Evolutionary conservation across 306 rosid genomes (phyloP).

Genomic region (Oxytropis ochrocephala): DNA sequence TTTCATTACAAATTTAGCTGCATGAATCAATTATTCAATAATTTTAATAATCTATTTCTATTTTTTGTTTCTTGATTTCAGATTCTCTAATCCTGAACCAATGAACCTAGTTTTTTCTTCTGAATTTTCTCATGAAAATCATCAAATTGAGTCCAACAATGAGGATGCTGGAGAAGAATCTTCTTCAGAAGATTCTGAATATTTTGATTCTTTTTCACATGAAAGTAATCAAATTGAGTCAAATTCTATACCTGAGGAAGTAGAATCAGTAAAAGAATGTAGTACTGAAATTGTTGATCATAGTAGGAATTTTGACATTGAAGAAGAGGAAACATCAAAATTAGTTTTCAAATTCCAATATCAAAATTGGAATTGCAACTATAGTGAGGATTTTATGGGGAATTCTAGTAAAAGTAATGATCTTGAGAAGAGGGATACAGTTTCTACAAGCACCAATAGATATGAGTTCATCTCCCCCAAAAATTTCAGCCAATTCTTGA

Average conservation of each 20-base stretch:
- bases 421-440: constrained; percentile 18
- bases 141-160: constrained; percentile 11
- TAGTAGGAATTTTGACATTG: not conserved
- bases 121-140: not conserved
- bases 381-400: constrained; percentile 34
- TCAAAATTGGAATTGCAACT: constrained; percentile 36
- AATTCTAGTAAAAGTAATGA: constrained; percentile 11
- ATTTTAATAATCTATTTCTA: not conserved
- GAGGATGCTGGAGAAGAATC: not conserved
- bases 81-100: constrained; percentile 17
- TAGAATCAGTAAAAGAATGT: not conserved
- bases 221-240: constrained; percentile 19
- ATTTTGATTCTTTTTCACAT: not conserved
- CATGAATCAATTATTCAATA: not conserved
- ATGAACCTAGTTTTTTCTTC: constrained; percentile 14
- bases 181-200: not conserved
- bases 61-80: constrained; percentile 16
- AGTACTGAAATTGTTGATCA: constrained; percentile 9
- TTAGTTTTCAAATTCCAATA: constrained; percentile 69
- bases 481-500: constrained; percentile 41
- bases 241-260: no score
- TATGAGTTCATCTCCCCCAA: constrained; percentile 40
- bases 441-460: constrained; percentile 26
- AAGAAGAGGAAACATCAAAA: constrained; percentile 32
- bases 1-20: not conserved